Evolutionary conservation across 495 filamentous ascomycete genomes (phyloP), one percentile per base, ranked within the genome.

Genomic region (Penicillium pancosmium): DNA sequence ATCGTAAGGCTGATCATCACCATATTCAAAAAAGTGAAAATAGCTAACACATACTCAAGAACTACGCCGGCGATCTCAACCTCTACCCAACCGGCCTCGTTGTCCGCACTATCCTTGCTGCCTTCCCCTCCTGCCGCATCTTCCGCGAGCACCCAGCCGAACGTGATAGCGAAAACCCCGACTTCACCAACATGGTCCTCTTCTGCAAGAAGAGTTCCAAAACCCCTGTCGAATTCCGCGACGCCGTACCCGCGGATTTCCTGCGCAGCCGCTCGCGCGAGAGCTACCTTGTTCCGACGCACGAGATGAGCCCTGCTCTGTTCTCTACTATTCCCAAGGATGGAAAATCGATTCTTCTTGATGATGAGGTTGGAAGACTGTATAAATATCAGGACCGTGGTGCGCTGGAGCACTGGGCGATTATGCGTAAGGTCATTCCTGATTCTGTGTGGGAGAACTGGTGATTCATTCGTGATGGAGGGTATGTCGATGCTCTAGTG

Each of bases 21-120:
- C 18, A 10, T 34, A 23, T 7, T 50, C 55, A 53, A 57, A 41
- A 21, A 21, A 44, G 47, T 13, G 11, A 51, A 31, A 31, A 12
- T 38, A 13, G 16, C 41, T 18, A 19, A 44, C 41, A 16, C 41
- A 18, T 44, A 50, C 44, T 15, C 49, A 62, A 96, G 91, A 98
- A 98, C 76, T 98, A 97, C 74, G 94, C 93, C n/a, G 94, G 92
- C 43, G 93, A 98, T 68, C 81, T 97, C 43, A 73, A 82, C 51
- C 84, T 91, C 23, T 88, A 88, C 31, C 80, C 89, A 13, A 85
- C 88, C 23, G 81, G 84, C 44, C 80, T 90, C 16, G 81, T 92
- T 27, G 82, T 95, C 65, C 81, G 84, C 61, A 93, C 89, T 25
- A 90, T 92, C 66, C 77, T 77, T 44, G 68, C 77, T 16, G 83